Evolutionary conservation across 2,329 filamentous ascomycete species (phyloP), one percentile per base, ranked within the genome.

Genomic region (Chalara sp.): DNA sequence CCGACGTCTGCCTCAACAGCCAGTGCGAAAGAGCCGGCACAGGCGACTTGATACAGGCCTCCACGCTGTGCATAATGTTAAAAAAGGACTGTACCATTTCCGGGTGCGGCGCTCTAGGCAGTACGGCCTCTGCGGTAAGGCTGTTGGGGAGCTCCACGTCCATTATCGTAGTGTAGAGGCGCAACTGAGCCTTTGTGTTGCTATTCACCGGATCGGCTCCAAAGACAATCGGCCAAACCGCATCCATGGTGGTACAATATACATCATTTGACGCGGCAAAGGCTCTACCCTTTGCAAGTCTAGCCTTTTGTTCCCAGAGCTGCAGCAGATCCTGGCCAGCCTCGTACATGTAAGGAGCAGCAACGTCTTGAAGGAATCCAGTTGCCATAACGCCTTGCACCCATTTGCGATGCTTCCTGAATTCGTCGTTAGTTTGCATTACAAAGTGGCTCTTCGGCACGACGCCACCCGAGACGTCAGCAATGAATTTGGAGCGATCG

Each of bases 361-460:
- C 61, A 6, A 61, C 60, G 4, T 57, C 54, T 11, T 59, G 44
- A 1, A 68, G 56, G 44, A 68, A 68, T 6, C 56, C 58, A 5
- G 55, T 44, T 35, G 56, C 60, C 65, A 67, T 66, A 8, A 61
- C 53, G 42, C 65, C 65, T 37, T 54, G 54, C 59, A 65, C 63
- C 28, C 64, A 49, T 3, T 56, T 53, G 40, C 65, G 63, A 54
- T 66, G 61, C 0, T 58, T 56, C 32, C 55, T 59, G 6, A 67
- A 58, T 31, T 51, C 47, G 0, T 62, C 63, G 6, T 61, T 65
- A 0, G 61, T 62, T 32, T 54, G 56, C 49, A 65, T 63, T 1
- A 53, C 51, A 21, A 67, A 55, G n/a, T 61, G 60, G 10, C 48
- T 54, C 5, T 55, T 44, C 0, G 65, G 64, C n/a, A 67, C 48